Base-by-base conservation (phyloP, 768 basidiomycete genomes). In the Pleurotus citrinopileatus region DNA sequence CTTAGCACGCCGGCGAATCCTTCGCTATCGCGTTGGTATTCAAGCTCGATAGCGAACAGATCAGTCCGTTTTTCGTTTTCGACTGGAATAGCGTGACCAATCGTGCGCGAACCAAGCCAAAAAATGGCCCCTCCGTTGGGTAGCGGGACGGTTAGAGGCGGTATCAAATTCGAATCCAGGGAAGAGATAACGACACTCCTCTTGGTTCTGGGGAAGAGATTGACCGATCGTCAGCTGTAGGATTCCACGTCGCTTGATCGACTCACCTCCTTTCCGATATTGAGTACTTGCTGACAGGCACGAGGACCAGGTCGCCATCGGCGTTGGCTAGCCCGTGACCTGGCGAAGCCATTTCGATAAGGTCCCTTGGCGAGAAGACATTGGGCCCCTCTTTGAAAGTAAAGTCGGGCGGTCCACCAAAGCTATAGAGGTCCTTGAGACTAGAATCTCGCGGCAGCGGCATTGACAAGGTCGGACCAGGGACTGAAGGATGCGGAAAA, bases 241-340 rank as follows among this genome's bases (percentile, higher is more conserved):
- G n/a, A n/a, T n/a, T n/a, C n/a, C n/a, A n/a, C n/a, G n/a, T n/a
- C n/a, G n/a, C n/a, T n/a, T n/a, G 46, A 36, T 38, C 19, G 25
- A 67, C 84, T 65, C 59, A 92, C 89, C 84, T 85, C 65, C 87
- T 84, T 53, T 87, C 83, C 45, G 84, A 74, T 54, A 91, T 78
- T 10, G 86, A 86, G 66, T 84, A 88, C 67, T 84, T 80, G 69
- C 78, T 83, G 63, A 83, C 73, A 2, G 85, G 73, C 15, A 89
- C 74, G 55, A 91, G 64, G 20, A 83, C 81, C 60, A 94, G 69
- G 68, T 89, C 84, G 19, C 87, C 91, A 0, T 70, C 74, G 13
- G 73, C 66, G 62, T 91, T 93, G n/a, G 89, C 78, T n/a, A 82
- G 70, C 4, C 86, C 87, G 9, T 62, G 64, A 1, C 84, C 82